Percentiles rank a stretch among this genome's conserved stretches.
phyloP scores from a whole-genome alignment of 176 grass and related monocot species.

The Stipa capillata region DNA sequence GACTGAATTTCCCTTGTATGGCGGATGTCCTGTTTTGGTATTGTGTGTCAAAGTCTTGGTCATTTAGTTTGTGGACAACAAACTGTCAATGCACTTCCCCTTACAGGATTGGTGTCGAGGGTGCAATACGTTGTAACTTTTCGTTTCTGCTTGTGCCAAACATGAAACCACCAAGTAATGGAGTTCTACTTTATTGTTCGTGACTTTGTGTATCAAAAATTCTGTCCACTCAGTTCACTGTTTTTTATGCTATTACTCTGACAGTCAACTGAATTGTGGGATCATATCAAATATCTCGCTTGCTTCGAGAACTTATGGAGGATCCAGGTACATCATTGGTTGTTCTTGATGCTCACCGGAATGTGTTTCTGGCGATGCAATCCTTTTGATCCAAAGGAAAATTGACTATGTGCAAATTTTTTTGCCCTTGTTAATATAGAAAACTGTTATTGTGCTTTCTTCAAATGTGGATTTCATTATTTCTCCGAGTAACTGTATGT shows the following conservation, averaged over 20 bases:
- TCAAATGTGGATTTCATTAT: background rate
- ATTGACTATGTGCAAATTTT: background rate
- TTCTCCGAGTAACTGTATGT: background rate
- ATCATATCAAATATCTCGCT: background rate
- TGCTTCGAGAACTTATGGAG: background rate
- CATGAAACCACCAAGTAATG: background rate
- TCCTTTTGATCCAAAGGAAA: background rate
- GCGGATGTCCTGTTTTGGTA: background rate
- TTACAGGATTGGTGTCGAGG: too few species aligned
- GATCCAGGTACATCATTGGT: background rate
- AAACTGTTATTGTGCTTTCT: too few species aligned
- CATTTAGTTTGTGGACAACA: background rate
- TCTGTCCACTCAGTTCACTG: background rate
- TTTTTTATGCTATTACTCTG: background rate
- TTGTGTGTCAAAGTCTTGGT: background rate
- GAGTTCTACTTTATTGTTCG: too few species aligned
- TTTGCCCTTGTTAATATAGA: background rate
- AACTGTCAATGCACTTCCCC: background rate
- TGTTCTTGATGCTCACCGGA: background rate
- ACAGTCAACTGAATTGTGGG: background rate
- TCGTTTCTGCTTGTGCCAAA: background rate
- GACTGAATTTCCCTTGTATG: background rate
- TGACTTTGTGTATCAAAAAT: too few species aligned
- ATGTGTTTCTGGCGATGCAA: background rate
- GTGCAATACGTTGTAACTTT: too few species aligned